Evolutionary conservation across 768 basidiomycete genomes (phyloP), one percentile per base, ranked within the genome.

Genomic region (Peribolospora baueri): DNA sequence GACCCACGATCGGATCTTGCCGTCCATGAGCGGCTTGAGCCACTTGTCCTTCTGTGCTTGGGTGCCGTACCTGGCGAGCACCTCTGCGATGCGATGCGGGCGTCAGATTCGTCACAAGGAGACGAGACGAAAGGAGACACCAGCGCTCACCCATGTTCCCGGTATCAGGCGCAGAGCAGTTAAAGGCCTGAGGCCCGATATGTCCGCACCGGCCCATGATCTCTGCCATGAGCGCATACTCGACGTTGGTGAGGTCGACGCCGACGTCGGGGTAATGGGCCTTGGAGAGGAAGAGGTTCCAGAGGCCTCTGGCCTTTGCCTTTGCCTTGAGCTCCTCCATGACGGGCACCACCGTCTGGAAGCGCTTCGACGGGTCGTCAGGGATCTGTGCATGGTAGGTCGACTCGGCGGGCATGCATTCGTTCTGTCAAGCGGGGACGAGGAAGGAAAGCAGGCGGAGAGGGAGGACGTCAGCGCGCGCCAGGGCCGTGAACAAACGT

Each of bases 221-320:
- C 51, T 61, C 91, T n/a, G 88, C 88, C 80, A 95, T 93, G 39
- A 95, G 82, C 45, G 84, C 86, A 66, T 98, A 97, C 86, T 98
- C 93, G 49, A 98, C 73, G 68, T 95, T 97, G 11, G 80, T 80
- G 60, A 97, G 72, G n/a, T 81, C 80, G 5, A 87, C 81, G 46
- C 91, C 91, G 63, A 78, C 75, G 60, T 82, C 73, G 6, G 87
- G 88, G 66, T 91, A 95, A 65, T 93, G 91, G 39, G 77, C 74
- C 69, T 87, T 86, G 75, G 84, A 87, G 59, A 97, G 73, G 73
- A 95, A 97, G 43, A 98, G 73, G 65, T 97, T 97, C 93, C 93
- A 98, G 45, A 98, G 73, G 3, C 93, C 93, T 38, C 79, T 76
- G 64, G 76, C 75, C 70, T 80, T 84, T 0, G 91, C 93, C 67